Conservation (phyloP, 306 rosid genomes). For the Dalbergia cochinchinensis region DNA sequence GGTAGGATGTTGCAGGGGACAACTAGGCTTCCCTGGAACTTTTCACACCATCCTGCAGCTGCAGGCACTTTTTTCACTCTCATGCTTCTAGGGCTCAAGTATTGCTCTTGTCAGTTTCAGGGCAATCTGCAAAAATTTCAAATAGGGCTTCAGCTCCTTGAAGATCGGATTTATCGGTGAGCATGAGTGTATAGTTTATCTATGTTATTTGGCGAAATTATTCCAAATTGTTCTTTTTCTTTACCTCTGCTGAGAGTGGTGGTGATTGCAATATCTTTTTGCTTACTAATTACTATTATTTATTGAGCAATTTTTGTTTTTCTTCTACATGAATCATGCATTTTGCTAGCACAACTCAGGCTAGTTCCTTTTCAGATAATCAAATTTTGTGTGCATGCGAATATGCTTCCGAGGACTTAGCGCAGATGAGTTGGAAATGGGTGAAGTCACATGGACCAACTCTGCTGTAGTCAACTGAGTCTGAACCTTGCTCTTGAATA, state of each 20-base stretch:
- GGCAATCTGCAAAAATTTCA: conserved; percentile 84
- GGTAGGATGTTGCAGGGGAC: conserved; percentile 98
- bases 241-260: conserved; percentile 1
- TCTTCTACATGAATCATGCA: conserved; percentile 27
- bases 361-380: conserved; percentile 25
- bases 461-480: not conserved
- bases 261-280: conserved; percentile 14
- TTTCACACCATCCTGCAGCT: conserved; percentile 97
- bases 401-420: conserved; percentile 33
- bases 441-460: conserved; percentile 8
- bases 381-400: conserved; percentile 25
- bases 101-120: conserved; percentile 93
- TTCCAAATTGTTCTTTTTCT: conserved; percentile 22
- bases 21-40: conserved; percentile 85
- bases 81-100: conserved; percentile 97
- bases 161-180: conserved; percentile 92
- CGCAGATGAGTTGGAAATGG: conserved; percentile 22
- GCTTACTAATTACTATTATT: conserved; percentile 20
- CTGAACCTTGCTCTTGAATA: not conserved
- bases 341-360: conserved; percentile 31
- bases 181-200: conserved; percentile 29
- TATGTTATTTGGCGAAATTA: conserved; percentile 44
- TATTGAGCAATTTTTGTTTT: conserved; percentile 30
- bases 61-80: conserved; percentile 94
- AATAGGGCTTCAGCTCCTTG: conserved; percentile 90